Evolutionary conservation across 306 rosid genomes (phyloP).

Genomic region (Pterocarpus santalinus): DNA sequence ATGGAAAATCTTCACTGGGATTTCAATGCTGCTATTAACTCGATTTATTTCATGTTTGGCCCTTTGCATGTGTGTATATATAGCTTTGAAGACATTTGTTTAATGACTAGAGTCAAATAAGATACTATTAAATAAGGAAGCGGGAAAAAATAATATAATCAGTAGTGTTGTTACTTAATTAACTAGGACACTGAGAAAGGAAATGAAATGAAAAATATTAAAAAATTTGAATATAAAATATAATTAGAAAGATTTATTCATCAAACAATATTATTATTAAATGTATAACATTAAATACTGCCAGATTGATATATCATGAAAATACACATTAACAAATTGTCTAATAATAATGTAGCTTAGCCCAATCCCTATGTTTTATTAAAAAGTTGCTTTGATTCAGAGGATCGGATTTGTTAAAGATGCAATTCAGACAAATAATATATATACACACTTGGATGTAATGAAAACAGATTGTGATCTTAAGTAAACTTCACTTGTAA

Average conservation of each 20-base stretch:
- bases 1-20: background rate
- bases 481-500: too few relatives aligned
- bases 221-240: background rate
- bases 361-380: constrained; percentile 31
- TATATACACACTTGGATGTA: too few relatives aligned
- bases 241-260: background rate
- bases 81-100: background rate
- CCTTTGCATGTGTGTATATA: background rate
- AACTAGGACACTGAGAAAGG: too few relatives aligned
- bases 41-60: background rate
- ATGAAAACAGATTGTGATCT: background rate
- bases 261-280: background rate
- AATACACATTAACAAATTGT: background rate
- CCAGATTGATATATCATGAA: background rate
- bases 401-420: constrained; percentile 19
- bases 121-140: background rate
- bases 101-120: background rate
- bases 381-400: constrained; percentile 28
- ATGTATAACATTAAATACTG: too few relatives aligned
- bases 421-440: background rate
- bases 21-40: background rate
- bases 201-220: too few relatives aligned
- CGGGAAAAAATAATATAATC: background rate
- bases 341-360: background rate
- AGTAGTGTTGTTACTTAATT: too few relatives aligned